Evolutionary conservation across 2,329 filamentous ascomycete genomes (phyloP), one percentile per base, ranked within the genome.

Genomic region (Endocalyx cinctus): DNA sequence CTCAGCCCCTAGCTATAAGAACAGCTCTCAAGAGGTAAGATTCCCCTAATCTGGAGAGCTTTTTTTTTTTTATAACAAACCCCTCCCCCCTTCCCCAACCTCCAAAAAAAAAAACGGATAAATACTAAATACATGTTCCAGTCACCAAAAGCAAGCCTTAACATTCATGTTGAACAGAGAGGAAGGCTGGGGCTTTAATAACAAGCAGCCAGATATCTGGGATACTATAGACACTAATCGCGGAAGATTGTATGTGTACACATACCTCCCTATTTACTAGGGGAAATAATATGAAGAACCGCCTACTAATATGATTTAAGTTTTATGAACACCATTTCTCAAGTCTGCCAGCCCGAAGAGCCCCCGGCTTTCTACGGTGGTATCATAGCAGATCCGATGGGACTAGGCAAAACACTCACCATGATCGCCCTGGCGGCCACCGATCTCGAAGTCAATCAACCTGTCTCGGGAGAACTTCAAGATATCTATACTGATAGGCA

Each of bases 361-460:
- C 65, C 65, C 0, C 38, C 48, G 3, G 23, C 47, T 0, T 66
- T 66, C n/a, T 49, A 47, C 8, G 67, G 67, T 0, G 67, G 67
- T 2, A 62, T 69, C n/a, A 48, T 70, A 15, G 66, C 65, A 1
- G 67, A 70, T 36, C 53, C 59, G 0, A 70, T 70, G 67, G 67
- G 67, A 1, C 46, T 69, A 0, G 67, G 67, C 0, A 70, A 70
- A 33, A 67, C 66, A 1, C 38, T 69, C 1, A 59, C 58, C 0
- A 67, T 68, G 58, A 62, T 70, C 17, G 46, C 65, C 1, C 35
- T 71, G 2, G 45, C 56, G 2, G 65, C 63, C 2, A 5, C 31
- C 13, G 27, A 33, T 25, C 25, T 19, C 2, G 32, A 35, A 23
- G 13, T 4, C 13, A 14, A 13, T 6, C 13, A 5, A 33, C 4